Evolutionary conservation across 2,329 filamentous ascomycete species (phyloP), one percentile per base, ranked within the genome.

Genomic region (Neopestalotiopsis clavispora): DNA sequence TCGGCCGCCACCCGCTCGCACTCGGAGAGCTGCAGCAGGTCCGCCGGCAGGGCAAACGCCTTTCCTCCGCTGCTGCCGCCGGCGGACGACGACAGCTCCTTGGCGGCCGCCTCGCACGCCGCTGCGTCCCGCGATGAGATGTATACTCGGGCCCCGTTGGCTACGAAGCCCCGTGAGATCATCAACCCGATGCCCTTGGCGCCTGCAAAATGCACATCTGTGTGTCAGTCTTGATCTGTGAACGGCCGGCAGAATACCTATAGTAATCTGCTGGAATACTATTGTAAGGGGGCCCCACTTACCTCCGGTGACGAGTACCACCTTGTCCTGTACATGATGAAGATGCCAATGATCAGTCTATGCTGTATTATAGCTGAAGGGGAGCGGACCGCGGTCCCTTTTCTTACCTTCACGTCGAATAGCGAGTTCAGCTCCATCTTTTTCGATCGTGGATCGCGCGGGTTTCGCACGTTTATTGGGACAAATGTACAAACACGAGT

Each of bases 101-200:
- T 78, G 65, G 85, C 89, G 1, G 88, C 86, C 66, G 83, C 70
- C 40, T 84, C 82, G 79, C 89, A 91, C 49, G 88, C 86, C 65
- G 83, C 80, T 28, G 83, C 86, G 77, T 91, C 89, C 73, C 90
- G 85, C 5, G 89, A 91, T 5, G 89, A 88, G 70, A 92, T 88
- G 83, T 91, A 92, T 17, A 92, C 90, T 65, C 83, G 87, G 49
- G 86, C 86, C 68, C 89, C 89, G 78, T 90, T 91, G 68, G 83
- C 77, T n/a, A 91, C 84, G 79, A 90, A 91, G 68, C 89, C 90
- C 68, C 89, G 83, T 40, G 88, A 87, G 71, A 92, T 92, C 90
- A 92, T 92, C 69, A 86, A 87, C 17, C 90, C 90, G 71, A 92
- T 88, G 72, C 89, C 90, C 75, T 90, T 87, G 60, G 84, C 86